Percentiles rank a stretch among this genome's conserved stretches.
Evolutionary conservation across 208 protist genomes (phyloP).

Genomic region (Leishmania lainsoni): DNA sequence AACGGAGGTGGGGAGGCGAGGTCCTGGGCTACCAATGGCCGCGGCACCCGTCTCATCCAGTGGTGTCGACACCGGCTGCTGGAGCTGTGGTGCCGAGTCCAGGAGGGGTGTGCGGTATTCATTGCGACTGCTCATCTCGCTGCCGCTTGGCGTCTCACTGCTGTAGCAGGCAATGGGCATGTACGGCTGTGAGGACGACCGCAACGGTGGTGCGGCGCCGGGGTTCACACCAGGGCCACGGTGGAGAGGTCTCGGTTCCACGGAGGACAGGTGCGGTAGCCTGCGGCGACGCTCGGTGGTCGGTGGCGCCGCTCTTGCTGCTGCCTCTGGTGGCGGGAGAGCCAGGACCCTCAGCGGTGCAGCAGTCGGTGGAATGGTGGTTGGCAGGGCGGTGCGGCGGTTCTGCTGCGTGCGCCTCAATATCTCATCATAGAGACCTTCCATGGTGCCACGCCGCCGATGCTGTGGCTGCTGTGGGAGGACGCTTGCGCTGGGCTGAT

Average conservation of each 20-base stretch:
- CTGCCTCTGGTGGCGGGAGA: background rate
- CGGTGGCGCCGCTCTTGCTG: background rate
- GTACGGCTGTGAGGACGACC: slow-evolving; percentile 18
- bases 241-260: slow-evolving; percentile 19
- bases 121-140: background rate
- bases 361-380: background rate
- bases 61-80: slow-evolving; percentile 1
- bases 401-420: slow-evolving; percentile 20
- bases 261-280: slow-evolving; percentile 21
- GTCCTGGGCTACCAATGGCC: background rate
- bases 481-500: background rate
- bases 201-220: slow-evolving; percentile 4
- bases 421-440: slow-evolving; percentile 23
- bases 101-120: background rate
- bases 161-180: slow-evolving; percentile 8
- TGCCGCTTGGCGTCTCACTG: background rate
- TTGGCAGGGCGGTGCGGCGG: slow-evolving; percentile 21
- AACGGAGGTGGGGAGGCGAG: background rate
- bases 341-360: slow-evolving; percentile 1
- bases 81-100: slow-evolving; percentile 5
- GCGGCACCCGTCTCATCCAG: background rate
- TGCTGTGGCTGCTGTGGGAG: background rate
- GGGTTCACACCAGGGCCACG: background rate
- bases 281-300: slow-evolving; percentile 2
- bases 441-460: background rate